phyloP scores from a whole-genome alignment of 192 early-diverging fungal species.

The Rhizoclosmatium sp. region DNA sequence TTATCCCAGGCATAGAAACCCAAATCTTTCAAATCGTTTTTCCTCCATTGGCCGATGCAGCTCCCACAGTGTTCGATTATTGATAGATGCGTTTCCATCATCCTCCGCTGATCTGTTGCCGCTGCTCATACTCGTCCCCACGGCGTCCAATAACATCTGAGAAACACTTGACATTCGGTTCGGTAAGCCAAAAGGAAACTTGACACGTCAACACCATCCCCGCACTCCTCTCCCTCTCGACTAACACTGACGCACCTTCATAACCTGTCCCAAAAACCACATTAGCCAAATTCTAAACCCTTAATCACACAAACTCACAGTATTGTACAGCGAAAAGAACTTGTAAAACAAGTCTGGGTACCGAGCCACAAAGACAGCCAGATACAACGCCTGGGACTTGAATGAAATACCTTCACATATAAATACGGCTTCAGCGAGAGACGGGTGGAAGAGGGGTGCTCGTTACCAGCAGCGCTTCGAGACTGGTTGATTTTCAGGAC shows the following conservation, averaged over 20 bases:
- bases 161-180: no score
- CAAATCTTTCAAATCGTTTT: no score
- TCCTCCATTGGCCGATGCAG: no score
- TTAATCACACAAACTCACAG: slow-evolving; percentile 43
- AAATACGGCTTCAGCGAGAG: neutral
- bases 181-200: no score
- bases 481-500: slow-evolving; percentile 35
- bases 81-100: no score
- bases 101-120: no score
- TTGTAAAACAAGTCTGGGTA: slow-evolving; percentile 88
- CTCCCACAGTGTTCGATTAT: no score
- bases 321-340: slow-evolving; percentile 89
- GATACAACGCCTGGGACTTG: slow-evolving; percentile 94
- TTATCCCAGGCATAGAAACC: no score
- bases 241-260: slow-evolving; percentile 29
- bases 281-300: neutral
- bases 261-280: slow-evolving; percentile 25
- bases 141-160: no score
- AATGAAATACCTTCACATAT: slow-evolving; percentile 88
- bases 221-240: no score
- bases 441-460: neutral
- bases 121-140: no score
- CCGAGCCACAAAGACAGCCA: slow-evolving; percentile 90
- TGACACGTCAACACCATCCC: no score
- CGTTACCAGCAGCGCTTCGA: slow-evolving; percentile 24